A percentile compares a stretch with the other conserved stretches of the same genome.
Evolutionary conservation across 495 filamentous ascomycete species (phyloP).

Genomic region (Podospora didyma): DNA sequence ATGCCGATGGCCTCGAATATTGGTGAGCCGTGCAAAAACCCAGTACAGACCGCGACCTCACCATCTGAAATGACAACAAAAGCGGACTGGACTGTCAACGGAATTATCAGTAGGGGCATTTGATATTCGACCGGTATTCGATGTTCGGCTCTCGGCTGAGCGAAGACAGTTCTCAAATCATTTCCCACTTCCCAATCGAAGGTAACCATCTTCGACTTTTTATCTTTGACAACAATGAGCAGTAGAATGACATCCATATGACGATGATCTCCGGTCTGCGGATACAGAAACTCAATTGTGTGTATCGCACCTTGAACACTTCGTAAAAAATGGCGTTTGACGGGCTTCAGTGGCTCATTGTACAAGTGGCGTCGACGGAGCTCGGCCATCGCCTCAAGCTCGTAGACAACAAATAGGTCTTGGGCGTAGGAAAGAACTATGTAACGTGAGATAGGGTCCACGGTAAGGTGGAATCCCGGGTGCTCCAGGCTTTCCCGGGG

Average conservation of each 20-base stretch:
- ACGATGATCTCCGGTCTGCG: slow-evolving; percentile 55
- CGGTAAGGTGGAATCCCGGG: slow-evolving; percentile 73
- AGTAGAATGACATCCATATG: slow-evolving; percentile 78
- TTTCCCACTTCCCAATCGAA: slow-evolving; percentile 69
- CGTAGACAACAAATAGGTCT: slow-evolving; percentile 53
- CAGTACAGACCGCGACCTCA: slow-evolving; percentile 57
- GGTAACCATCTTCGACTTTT: slow-evolving; percentile 58
- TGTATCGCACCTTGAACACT: slow-evolving; percentile 68
- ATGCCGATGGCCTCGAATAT: slow-evolving; percentile 36
- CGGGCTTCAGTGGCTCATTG: slow-evolving; percentile 33
- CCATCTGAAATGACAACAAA: slow-evolving; percentile 61
- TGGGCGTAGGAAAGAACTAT: slow-evolving; percentile 41
- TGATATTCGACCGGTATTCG: slow-evolving; percentile 56
- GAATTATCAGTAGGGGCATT: slow-evolving; percentile 63
- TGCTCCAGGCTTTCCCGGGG: slow-evolving; percentile 41
- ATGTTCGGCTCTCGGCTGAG: slow-evolving; percentile 43
- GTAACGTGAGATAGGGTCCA: slow-evolving; percentile 65
- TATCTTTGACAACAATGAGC: slow-evolving; percentile 59
- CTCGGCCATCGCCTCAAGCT: slow-evolving; percentile 47
- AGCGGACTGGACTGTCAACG: slow-evolving; percentile 58
- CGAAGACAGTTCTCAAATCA: slow-evolving; percentile 29
- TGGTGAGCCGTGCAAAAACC: slow-evolving; percentile 48
- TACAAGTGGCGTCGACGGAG: slow-evolving; percentile 38
- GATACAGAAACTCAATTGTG: slow-evolving; percentile 84
- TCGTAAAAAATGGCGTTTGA: slow-evolving; percentile 51